phyloP scores from a whole-genome alignment of 108 stramenopile genomes.

The Skeletonema grethae region DNA sequence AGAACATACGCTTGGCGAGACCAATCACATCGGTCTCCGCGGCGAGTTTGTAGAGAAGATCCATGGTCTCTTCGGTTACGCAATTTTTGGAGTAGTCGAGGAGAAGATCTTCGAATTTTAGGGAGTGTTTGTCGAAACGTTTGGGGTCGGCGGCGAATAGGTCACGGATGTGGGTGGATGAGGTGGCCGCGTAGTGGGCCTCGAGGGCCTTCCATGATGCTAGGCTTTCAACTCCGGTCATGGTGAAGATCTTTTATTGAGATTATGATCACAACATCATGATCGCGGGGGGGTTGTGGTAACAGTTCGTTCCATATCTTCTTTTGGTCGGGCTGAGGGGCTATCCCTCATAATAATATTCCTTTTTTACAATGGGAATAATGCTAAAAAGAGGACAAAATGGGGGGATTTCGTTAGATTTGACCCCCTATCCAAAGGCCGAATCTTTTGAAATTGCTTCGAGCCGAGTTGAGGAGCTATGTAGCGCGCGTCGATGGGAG shows the following conservation, averaged over 20 bases:
- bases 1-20: conserved; percentile 85
- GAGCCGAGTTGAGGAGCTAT: too few relatives aligned
- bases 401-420: too few relatives aligned
- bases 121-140: conserved; percentile 66
- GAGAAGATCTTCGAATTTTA: conserved; percentile 84
- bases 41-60: conserved; percentile 82
- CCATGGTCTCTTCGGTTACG: conserved; percentile 90
- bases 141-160: conserved; percentile 68
- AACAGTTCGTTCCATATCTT: too few relatives aligned
- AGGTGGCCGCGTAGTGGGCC: conserved; percentile 64
- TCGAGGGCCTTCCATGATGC: conserved; percentile 74
- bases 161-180: conserved; percentile 68
- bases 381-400: too few relatives aligned
- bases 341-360: too few relatives aligned
- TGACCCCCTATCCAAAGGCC: too few relatives aligned
- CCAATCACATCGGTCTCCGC: conserved; percentile 74
- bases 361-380: too few relatives aligned
- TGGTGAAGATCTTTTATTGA: conserved; percentile 16
- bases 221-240: conserved; percentile 56
- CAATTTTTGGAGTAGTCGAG: conserved; percentile 95
- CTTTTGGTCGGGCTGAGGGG: too few relatives aligned
- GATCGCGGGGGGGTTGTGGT: too few relatives aligned
- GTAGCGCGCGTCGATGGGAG: too few relatives aligned
- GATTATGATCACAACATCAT: not conserved
- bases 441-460: too few relatives aligned